Base-by-base conservation (phyloP, 768 basidiomycete genomes). In the Mycena belliarum region DNA sequence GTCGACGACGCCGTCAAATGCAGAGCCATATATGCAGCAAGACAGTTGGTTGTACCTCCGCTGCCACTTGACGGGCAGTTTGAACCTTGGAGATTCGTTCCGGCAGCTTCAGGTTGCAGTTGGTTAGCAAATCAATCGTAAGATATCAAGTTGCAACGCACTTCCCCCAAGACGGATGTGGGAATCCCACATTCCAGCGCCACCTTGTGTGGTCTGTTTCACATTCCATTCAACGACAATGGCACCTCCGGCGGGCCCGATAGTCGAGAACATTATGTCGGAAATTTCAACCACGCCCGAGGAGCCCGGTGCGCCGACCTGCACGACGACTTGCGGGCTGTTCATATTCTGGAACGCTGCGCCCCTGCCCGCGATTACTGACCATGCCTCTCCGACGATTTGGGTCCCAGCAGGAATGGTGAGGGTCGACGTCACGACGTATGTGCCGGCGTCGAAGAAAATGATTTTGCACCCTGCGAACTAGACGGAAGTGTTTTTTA, bases 381-480 rank as follows among this genome's bases (percentile, higher is more conserved):
- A 76, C 84, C 84, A 86, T 1, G 77, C 82, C 64, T 87, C 85
- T 21, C 85, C 85, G 15, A 84, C 82, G 23, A 86, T 76, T 12
- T 76, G 79, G 5, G 82, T 80, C 4, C 82, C 84, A 12, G 80
- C 79, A 6, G 85, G 85, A 50, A 87, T 82, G 3, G 75, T 78
- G 18, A 87, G 57, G 2, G 85, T 86, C 4, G 75, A 75, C 3
- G 81, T 79, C 25, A 86, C 78, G 35, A 82, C 60, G 61, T 86
- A 86, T 6, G 77, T 79, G 18, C 85, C 85, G 10, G 88, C 87
- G 63, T 93, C 91, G 65, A 93, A 83, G 76, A 89, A 92, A 45
- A 93, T 86, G 65, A 93, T 87, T 68, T 88, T 91, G 75, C 85
- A 85, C 6, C 85, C 86, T 21, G 85, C 73, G 67, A 78, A 88